Evolutionary conservation across 257 asterid genomes (phyloP).

Genomic region (Paulownia fortunei): DNA sequence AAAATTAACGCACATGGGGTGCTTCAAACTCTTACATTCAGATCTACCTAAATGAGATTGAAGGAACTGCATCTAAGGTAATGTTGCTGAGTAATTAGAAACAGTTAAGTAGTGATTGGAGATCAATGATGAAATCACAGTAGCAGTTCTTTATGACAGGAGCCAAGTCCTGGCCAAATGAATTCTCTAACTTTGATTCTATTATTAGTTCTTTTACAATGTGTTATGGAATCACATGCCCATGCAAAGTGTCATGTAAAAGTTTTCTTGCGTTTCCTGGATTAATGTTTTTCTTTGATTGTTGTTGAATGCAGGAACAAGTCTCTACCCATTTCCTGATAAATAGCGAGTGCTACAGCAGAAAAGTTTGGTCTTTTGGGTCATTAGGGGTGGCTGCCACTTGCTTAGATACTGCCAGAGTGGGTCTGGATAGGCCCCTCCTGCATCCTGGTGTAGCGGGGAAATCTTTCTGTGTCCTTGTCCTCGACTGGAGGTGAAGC

Average conservation of each 20-base stretch:
- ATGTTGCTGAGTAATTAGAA: neutral
- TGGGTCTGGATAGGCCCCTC: conserved; percentile 2
- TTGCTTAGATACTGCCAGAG: conserved; percentile 17
- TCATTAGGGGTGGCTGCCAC: conserved; percentile 19
- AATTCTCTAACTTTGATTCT: conserved; percentile 13
- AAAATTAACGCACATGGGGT: too few species aligned
- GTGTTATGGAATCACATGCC: neutral
- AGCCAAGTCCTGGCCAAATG: conserved; percentile 9
- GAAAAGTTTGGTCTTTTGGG: conserved; percentile 14
- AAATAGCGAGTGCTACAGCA: neutral
- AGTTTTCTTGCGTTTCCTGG: neutral
- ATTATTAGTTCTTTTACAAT: conserved; percentile 1
- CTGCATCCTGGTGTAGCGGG: conserved; percentile 26
- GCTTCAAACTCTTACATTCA: neutral
- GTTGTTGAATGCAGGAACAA: conserved; percentile 21
- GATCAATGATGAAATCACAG: neutral
- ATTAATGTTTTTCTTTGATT: neutral
- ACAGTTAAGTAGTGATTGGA: neutral
- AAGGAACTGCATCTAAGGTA: neutral
- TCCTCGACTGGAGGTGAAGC: conserved; percentile 35
- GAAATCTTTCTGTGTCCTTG: conserved; percentile 28
- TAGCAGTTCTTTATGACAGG: conserved; percentile 21
- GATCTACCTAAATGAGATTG: neutral
- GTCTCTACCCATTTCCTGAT: neutral
- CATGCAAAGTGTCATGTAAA: neutral